These are phyloP conservation scores for Lachancea thermotolerans DNA, from an alignment of 805 yeast species.

Conservation along the genomic window DNA sequence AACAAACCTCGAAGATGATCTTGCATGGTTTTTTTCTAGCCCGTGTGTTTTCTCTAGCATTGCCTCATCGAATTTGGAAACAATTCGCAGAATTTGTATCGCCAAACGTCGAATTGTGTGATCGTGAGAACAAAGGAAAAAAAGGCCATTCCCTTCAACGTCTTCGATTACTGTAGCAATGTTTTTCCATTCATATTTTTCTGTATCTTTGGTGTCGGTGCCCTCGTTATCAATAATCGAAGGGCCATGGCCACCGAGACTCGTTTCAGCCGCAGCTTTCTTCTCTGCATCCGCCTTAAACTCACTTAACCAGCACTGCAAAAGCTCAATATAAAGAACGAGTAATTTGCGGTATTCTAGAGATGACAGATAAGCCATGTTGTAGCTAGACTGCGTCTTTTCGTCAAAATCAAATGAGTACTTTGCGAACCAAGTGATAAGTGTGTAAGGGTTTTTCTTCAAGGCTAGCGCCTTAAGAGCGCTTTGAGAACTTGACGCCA, in stretches of 20 bases:
- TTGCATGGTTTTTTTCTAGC: slow-evolving; percentile 33
- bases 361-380: slow-evolving; percentile 53
- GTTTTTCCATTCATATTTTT: slow-evolving; percentile 68
- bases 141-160: slow-evolving; percentile 91
- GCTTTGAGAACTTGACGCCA: slow-evolving; percentile 55
- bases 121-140: slow-evolving; percentile 86
- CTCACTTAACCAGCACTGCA: slow-evolving; percentile 76
- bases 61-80: slow-evolving; percentile 83
- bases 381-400: slow-evolving; percentile 47
- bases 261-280: slow-evolving; percentile 26
- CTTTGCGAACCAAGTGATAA: slow-evolving; percentile 70
- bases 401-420: slow-evolving; percentile 77
- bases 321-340: slow-evolving; percentile 66
- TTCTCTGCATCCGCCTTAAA: slow-evolving; percentile 38
- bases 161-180: slow-evolving; percentile 86
- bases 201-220: slow-evolving; percentile 28
- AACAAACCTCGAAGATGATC: slow-evolving; percentile 58
- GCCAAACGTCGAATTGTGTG: slow-evolving; percentile 68
- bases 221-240: slow-evolving; percentile 13
- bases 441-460: slow-evolving; percentile 58
- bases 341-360: slow-evolving; percentile 53
- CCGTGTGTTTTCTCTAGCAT: slow-evolving; percentile 46
- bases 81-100: slow-evolving; percentile 62
- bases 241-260: slow-evolving; percentile 27
- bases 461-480: slow-evolving; percentile 63